phyloP scores from a whole-genome alignment of 139 green algal genomes.

The Coelastrella sp. region DNA sequence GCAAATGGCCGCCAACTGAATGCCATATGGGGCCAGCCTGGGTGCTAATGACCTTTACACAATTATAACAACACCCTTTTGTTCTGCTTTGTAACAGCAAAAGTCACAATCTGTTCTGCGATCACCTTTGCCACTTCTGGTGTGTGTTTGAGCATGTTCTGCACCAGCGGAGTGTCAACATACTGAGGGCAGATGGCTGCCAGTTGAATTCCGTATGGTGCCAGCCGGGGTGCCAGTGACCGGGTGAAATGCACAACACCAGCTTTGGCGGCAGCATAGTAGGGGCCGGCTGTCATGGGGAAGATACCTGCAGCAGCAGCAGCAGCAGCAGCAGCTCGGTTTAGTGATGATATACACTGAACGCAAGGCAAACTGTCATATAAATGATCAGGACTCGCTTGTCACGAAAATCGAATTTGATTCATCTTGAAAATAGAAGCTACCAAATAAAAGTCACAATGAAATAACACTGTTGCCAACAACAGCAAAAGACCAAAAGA shows the following conservation, averaged over 20 bases:
- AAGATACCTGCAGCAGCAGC: conserved; percentile 65
- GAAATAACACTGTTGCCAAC: no score
- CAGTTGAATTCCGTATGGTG: conserved; percentile 52
- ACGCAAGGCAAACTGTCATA: no score
- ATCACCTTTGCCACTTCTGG: conserved; percentile 19
- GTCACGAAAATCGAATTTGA: no score
- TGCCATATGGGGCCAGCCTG: conserved; percentile 51
- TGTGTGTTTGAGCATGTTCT: conserved; percentile 6
- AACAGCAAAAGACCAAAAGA: no score
- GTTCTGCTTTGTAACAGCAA: background rate
- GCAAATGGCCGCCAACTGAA: conserved; percentile 71
- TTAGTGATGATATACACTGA: no score
- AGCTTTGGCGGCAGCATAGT: conserved; percentile 86
- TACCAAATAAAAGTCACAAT: conserved; percentile 81
- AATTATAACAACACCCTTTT: no score
- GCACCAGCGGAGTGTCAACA: conserved; percentile 57
- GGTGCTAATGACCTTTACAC: conserved; percentile 63
- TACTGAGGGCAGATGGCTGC: conserved; percentile 75
- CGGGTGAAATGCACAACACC: conserved; percentile 79
- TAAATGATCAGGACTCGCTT: no score
- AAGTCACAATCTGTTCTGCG: background rate
- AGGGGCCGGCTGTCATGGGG: conserved; percentile 78
- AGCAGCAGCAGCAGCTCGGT: no score
- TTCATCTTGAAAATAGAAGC: conserved; percentile 43
- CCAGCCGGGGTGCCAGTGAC: conserved; percentile 61